phyloP scores from a whole-genome alignment of 768 basidiomycete species.

The Psilocybe azurescens region DNA sequence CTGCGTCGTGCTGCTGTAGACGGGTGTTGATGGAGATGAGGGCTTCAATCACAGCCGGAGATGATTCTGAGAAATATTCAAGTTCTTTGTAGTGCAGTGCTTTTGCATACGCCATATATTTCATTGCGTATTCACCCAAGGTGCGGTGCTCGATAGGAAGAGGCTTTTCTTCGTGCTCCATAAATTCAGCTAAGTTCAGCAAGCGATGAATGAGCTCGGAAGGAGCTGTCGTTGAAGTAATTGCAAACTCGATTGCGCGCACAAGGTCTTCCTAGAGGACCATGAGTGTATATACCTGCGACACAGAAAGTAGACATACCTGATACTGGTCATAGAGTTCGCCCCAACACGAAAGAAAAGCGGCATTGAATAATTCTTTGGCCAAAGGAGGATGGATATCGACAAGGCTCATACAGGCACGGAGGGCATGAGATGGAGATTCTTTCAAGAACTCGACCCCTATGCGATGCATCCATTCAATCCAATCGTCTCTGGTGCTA shows the following conservation, averaged over 20 bases:
- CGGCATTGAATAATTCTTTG: constrained; percentile 95
- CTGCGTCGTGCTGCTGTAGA: constrained; percentile 96
- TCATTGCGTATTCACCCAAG: constrained; percentile 92
- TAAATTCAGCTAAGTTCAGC: constrained; percentile 95
- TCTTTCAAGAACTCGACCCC: constrained; percentile 99
- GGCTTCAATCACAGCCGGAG: constrained; percentile 89
- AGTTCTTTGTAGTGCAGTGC: constrained; percentile 98
- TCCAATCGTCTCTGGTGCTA: too few relatives aligned
- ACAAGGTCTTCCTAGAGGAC: constrained; percentile 87
- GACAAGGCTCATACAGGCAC: constrained; percentile 94
- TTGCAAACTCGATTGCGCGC: constrained; percentile 84
- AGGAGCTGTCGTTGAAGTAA: constrained; percentile 77
- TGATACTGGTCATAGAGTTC: constrained; percentile 97
- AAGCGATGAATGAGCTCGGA: constrained; percentile 90
- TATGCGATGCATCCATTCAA: too few relatives aligned
- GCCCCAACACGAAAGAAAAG: constrained; percentile 97
- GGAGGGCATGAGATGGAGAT: constrained; percentile 96
- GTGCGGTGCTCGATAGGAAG: constrained; percentile 93
- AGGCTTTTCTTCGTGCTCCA: constrained; percentile 98
- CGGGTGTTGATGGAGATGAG: constrained; percentile 96
- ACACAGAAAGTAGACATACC: constrained; percentile 47
- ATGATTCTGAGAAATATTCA: constrained; percentile 93
- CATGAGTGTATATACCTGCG: constrained; percentile 14
- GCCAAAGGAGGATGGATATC: constrained; percentile 91
- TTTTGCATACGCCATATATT: constrained; percentile 95